Conservation (phyloP, 257 asterid species). For the Solanum lycopersicoides region DNA sequence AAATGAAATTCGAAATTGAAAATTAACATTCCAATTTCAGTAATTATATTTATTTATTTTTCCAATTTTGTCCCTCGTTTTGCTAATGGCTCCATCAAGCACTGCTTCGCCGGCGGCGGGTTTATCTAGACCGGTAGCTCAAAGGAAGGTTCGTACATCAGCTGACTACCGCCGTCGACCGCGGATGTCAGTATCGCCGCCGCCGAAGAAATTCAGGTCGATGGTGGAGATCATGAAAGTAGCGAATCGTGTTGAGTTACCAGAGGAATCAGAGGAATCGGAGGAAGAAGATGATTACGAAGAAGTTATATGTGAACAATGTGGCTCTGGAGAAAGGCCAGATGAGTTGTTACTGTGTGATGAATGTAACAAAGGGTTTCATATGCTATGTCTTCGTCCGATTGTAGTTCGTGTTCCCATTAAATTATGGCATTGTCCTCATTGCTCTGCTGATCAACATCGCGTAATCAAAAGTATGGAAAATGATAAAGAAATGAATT, state of each 20-base stretch:
- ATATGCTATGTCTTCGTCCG: slow-evolving; percentile 70
- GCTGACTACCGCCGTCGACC: background rate
- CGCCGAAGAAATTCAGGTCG: slow-evolving; percentile 30
- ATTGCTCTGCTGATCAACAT: slow-evolving; percentile 38
- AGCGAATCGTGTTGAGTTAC: slow-evolving; percentile 33
- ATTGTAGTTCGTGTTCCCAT: slow-evolving; percentile 62
- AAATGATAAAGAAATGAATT: background rate
- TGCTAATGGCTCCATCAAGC: slow-evolving; percentile 9
- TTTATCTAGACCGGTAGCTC: slow-evolving; percentile 18
- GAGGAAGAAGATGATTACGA: slow-evolving; percentile 6
- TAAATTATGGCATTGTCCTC: slow-evolving; percentile 69
- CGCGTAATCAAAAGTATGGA: slow-evolving; percentile 49
- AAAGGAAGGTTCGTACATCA: slow-evolving; percentile 1
- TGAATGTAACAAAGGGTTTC: slow-evolving; percentile 60
- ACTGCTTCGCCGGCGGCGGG: slow-evolving; percentile 10
- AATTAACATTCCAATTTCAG: slow-evolving; percentile 11
- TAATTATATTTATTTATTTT: slow-evolving; percentile 7
- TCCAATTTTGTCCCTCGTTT: slow-evolving; percentile 2
- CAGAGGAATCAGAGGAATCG: background rate
- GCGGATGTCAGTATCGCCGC: slow-evolving; percentile 1
- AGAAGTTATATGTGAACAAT: slow-evolving; percentile 43
- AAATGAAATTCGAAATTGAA: background rate
- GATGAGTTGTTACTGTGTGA: slow-evolving; percentile 69
- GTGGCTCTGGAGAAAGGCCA: slow-evolving; percentile 59
- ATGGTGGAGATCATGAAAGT: slow-evolving; percentile 46